phyloP scores from a whole-genome alignment of 164 flowering plant genomes.

The Chloranthus sessilifolius region DNA sequence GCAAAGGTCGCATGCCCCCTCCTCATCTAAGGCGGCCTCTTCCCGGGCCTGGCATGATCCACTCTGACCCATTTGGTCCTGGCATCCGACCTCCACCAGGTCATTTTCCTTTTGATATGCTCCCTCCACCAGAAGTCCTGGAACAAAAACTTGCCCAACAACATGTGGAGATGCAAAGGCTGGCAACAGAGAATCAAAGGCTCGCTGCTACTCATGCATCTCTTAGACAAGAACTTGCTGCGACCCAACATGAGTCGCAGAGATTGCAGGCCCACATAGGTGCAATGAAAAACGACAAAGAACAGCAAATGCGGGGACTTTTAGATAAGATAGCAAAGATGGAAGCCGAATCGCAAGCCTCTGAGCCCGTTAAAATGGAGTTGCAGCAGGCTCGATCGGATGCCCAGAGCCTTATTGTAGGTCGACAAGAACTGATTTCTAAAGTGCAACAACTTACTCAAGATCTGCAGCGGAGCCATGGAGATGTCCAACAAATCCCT shows the following conservation, averaged over 20 bases:
- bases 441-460: conserved; percentile 67
- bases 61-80: conserved; percentile 64
- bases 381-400: conserved; percentile 74
- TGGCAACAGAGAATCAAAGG: conserved; percentile 81
- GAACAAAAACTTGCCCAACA: conserved; percentile 83
- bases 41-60: conserved; percentile 56
- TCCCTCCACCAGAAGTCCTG: conserved; percentile 75
- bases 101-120: conserved; percentile 52
- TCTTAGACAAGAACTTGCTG: conserved; percentile 85
- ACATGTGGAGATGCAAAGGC: conserved; percentile 75
- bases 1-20: conserved; percentile 77
- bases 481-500: conserved; percentile 71
- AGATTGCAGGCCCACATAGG: conserved; percentile 60
- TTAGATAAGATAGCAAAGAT: conserved; percentile 62
- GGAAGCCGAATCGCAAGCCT: conserved; percentile 62
- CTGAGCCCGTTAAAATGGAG: conserved; percentile 61
- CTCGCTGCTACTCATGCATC: conserved; percentile 84
- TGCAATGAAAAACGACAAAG: conserved; percentile 58
- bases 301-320: conserved; percentile 59
- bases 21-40: conserved; percentile 57
- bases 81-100: conserved; percentile 49
- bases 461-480: conserved; percentile 69
- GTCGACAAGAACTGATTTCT: conserved; percentile 64
- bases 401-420: conserved; percentile 60
- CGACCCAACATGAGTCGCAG: conserved; percentile 80